phyloP scores from a whole-genome alignment of 139 green algal genomes.

The Pleodorina starrii region DNA sequence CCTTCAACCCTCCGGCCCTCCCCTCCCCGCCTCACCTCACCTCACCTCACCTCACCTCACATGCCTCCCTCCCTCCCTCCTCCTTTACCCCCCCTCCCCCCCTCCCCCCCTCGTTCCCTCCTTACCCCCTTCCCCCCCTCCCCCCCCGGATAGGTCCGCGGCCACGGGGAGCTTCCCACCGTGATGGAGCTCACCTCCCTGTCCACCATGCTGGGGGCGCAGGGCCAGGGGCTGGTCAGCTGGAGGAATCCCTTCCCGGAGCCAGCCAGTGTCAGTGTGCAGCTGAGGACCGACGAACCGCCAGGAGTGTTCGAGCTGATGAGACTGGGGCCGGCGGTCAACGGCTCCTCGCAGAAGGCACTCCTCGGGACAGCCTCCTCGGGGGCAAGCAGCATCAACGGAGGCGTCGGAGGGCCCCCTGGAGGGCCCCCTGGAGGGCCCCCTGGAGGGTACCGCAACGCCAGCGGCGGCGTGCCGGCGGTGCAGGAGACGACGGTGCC shows the following conservation, averaged over 20 bases:
- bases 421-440: no score
- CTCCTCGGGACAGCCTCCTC: neutral
- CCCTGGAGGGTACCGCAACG: neutral
- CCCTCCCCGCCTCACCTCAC: no score
- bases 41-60: no score
- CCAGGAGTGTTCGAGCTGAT: constrained; percentile 40
- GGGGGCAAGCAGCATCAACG: neutral
- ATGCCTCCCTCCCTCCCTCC: no score
- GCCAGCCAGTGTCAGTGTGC: constrained; percentile 43
- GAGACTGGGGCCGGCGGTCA: neutral
- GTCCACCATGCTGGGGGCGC: constrained; percentile 38
- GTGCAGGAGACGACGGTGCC: constrained; percentile 10
- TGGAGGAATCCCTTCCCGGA: constrained; percentile 72
- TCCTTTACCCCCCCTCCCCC: neutral
- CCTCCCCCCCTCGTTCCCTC: neutral
- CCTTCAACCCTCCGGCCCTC: no score
- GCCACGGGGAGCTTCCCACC: constrained; percentile 42
- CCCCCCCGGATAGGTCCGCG: constrained; percentile 24
- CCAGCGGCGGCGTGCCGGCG: neutral
- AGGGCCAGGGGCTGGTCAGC: constrained; percentile 24
- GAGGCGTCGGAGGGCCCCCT: no score
- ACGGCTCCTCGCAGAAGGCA: neutral
- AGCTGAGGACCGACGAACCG: neutral
- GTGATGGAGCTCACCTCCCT: constrained; percentile 42
- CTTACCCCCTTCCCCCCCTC: neutral